Evolutionary conservation across 2,329 filamentous ascomycete species (phyloP).

Genomic region (Fusarium camptoceras): DNA sequence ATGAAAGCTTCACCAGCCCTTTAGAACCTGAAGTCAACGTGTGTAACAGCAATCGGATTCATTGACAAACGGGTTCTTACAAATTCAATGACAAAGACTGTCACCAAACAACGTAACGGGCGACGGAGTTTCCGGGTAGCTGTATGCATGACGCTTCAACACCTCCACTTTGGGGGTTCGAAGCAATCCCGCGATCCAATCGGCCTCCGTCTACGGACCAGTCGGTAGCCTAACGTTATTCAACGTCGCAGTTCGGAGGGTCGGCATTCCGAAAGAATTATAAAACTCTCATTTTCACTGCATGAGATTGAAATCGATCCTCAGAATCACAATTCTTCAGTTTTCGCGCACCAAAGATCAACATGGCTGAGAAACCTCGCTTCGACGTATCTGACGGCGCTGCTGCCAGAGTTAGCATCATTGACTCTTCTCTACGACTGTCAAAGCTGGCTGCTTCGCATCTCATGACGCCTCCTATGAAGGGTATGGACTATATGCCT

Average conservation of each 20-base stretch:
- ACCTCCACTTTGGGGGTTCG: neutral
- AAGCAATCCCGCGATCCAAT: neutral
- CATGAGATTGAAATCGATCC: accelerated
- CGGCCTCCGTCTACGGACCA: neutral
- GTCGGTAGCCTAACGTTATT: neutral
- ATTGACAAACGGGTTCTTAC: neutral
- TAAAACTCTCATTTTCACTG: neutral
- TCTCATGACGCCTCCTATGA: conserved; percentile 10
- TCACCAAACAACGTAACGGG: neutral
- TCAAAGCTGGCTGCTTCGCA: neutral
- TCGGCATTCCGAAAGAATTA: neutral
- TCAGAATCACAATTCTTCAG: neutral
- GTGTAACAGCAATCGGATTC: accelerated
- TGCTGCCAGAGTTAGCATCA: conserved; percentile 21
- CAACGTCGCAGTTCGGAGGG: neutral
- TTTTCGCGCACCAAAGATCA: too few species aligned
- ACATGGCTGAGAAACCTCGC: conserved; percentile 1
- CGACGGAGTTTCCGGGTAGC: neutral
- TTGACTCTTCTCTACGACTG: conserved; percentile 11
- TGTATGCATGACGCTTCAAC: neutral
- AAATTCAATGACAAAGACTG: neutral
- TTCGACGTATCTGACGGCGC: conserved; percentile 13
- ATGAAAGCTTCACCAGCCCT: neutral
- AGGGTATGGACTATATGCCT: neutral
- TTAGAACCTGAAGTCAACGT: neutral